phyloP scores from a whole-genome alignment of 192 early-diverging fungal genomes.

The Rhizophlyctis rosea region DNA sequence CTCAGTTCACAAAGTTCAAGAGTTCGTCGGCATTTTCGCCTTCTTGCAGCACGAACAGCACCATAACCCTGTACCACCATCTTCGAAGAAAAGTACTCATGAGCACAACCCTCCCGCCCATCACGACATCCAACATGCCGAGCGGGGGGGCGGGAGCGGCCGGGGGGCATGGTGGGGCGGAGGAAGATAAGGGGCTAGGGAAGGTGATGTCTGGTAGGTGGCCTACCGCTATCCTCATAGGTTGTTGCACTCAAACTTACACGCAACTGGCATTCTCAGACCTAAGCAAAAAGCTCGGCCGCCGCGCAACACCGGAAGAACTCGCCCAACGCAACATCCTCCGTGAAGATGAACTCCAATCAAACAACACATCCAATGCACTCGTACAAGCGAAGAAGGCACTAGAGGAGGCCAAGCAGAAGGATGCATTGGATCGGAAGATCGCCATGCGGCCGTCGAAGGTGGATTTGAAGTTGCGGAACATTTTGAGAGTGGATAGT shows the following conservation, averaged over 20 bases:
- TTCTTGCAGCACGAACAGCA: too few relatives aligned
- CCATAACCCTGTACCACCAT: too few relatives aligned
- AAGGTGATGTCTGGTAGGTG: constrained; percentile 21
- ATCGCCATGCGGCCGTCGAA: constrained; percentile 42
- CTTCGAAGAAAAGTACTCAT: too few relatives aligned
- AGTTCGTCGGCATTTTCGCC: too few relatives aligned
- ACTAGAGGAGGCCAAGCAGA: constrained; percentile 47
- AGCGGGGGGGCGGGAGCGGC: too few relatives aligned
- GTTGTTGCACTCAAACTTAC: too few relatives aligned
- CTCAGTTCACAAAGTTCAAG: too few relatives aligned
- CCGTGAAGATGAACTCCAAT: constrained; percentile 39
- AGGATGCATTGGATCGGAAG: constrained; percentile 43
- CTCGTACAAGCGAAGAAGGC: constrained; percentile 40
- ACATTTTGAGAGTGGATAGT: constrained; percentile 40
- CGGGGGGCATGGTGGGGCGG: too few relatives aligned
- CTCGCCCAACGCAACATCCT: constrained; percentile 51
- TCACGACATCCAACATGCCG: too few relatives aligned
- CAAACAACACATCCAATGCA: constrained; percentile 32
- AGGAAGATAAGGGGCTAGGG: constrained; percentile 20
- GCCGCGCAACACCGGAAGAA: constrained; percentile 36
- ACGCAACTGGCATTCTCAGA: too few relatives aligned
- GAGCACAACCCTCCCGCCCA: too few relatives aligned
- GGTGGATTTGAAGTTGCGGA: constrained; percentile 51
- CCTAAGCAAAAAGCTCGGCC: constrained; percentile 47
- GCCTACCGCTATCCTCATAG: too few relatives aligned